These are phyloP conservation scores for Ogataea ganodermae DNA, from an alignment of 805 yeast genomes.

Conservation along the genomic window DNA sequence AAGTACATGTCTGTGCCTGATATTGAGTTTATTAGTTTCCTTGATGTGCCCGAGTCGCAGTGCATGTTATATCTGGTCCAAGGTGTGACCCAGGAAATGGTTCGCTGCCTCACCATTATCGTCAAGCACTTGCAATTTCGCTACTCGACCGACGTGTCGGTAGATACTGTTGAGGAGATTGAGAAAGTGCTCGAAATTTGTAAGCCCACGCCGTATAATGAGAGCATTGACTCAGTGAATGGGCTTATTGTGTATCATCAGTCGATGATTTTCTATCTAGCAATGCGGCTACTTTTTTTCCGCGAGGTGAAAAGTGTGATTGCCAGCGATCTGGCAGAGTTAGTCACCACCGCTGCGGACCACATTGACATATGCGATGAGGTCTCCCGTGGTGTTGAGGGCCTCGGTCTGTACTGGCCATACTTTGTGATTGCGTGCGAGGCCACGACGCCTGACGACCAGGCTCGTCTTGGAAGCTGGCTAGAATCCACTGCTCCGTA, in stretches of 20 bases:
- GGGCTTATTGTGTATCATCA: conserved; percentile 6
- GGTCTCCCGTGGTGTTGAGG: not conserved
- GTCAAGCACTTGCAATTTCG: not conserved
- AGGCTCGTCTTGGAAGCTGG: not conserved
- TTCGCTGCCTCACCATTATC: not conserved
- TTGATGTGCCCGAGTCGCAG: not conserved
- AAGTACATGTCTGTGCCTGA: conserved; percentile 3
- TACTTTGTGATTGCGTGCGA: conserved; percentile 5
- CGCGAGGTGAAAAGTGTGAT: not conserved
- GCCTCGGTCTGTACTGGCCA: conserved; percentile 2
- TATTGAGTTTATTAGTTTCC: conserved; percentile 4
- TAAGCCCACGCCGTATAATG: not conserved
- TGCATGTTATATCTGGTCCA: not conserved
- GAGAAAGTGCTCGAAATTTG: not conserved
- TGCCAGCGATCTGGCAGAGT: not conserved
- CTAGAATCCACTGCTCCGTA: conserved; percentile 1
- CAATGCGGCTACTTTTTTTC: not conserved
- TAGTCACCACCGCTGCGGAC: conserved; percentile 2
- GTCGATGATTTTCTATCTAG: not conserved
- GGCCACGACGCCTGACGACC: not conserved
- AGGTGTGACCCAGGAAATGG: conserved; percentile 6
- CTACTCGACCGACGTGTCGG: not conserved
- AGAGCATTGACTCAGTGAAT: conserved; percentile 1
- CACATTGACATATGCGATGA: conserved; percentile 1
- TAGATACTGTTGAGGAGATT: not conserved